phyloP scores from a whole-genome alignment of 2,329 filamentous ascomycete species.

The Aspergillus luchuensis region DNA sequence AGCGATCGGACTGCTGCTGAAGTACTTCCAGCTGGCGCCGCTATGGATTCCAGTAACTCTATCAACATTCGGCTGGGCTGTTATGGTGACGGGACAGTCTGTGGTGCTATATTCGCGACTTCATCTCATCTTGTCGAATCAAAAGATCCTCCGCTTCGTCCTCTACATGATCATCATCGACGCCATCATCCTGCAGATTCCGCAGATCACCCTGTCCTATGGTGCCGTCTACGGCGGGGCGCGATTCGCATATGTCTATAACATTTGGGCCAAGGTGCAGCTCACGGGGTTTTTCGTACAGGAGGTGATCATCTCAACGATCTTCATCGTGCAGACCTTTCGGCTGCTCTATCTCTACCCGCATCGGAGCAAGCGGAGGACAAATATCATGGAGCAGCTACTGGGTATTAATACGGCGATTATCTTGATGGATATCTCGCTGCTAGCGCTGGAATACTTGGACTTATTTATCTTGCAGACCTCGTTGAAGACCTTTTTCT shows the following conservation, averaged over 20 bases:
- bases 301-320: slow-evolving; percentile 46
- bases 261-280: slow-evolving; percentile 45
- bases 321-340: slow-evolving; percentile 56
- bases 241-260: slow-evolving; percentile 37
- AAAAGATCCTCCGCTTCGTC: slow-evolving; percentile 49
- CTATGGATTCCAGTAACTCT: slow-evolving; percentile 40
- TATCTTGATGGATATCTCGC: slow-evolving; percentile 47
- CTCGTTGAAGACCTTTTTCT: slow-evolving; percentile 47
- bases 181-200: slow-evolving; percentile 53
- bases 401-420: slow-evolving; percentile 51
- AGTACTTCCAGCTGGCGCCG: slow-evolving; percentile 40
- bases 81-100: slow-evolving; percentile 63
- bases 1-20: slow-evolving; percentile 49
- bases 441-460: slow-evolving; percentile 46
- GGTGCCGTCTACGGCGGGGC: slow-evolving; percentile 30
- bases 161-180: slow-evolving; percentile 61
- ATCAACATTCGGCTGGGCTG: slow-evolving; percentile 55
- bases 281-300: slow-evolving; percentile 46
- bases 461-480: slow-evolving; percentile 47
- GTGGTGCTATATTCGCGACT: slow-evolving; percentile 64
- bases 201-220: slow-evolving; percentile 57
- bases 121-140: slow-evolving; percentile 57
- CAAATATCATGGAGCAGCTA: slow-evolving; percentile 49
- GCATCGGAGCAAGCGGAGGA: slow-evolving; percentile 35
- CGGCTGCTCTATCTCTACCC: slow-evolving; percentile 41